Conservation (phyloP, 805 yeast genomes). For the Metschnikowia reukaufii region DNA sequence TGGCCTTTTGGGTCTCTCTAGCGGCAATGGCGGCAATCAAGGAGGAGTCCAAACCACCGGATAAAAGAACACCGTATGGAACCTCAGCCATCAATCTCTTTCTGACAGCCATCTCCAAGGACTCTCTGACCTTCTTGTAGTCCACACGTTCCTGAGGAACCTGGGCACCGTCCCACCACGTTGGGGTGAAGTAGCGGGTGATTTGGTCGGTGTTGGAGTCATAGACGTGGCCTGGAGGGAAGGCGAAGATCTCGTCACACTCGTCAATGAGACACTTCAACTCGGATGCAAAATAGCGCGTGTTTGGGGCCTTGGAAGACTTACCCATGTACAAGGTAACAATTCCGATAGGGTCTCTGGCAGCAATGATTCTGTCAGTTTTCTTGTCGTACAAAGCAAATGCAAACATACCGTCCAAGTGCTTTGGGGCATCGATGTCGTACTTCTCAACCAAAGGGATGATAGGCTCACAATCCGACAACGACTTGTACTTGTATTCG, state of each 20-base stretch:
- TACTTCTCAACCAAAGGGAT: constrained; percentile 88
- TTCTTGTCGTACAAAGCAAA: constrained; percentile 85
- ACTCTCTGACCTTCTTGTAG: constrained; percentile 65
- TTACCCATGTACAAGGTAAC: constrained; percentile 96
- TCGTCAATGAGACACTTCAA: constrained; percentile 91
- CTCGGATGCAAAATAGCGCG: constrained; percentile 91
- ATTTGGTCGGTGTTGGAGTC: constrained; percentile 86
- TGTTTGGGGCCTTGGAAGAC: constrained; percentile 61
- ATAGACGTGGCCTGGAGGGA: constrained; percentile 98
- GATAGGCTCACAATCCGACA: constrained; percentile 96
- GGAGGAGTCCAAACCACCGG: constrained; percentile 97
- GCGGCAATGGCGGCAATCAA: constrained; percentile 97
- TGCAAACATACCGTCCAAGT: constrained; percentile 98
- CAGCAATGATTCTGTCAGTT: constrained; percentile 87
- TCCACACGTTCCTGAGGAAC: constrained; percentile 80
- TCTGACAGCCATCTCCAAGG: constrained; percentile 92
- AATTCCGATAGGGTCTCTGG: constrained; percentile 98
- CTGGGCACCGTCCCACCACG: constrained; percentile 86
- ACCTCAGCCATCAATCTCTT: constrained; percentile 99
- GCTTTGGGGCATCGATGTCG: constrained; percentile 85
- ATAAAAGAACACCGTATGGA: constrained; percentile 94
- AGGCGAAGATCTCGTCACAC: constrained; percentile 88
- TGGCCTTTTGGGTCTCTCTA: constrained; percentile 85
- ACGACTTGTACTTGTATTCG: constrained; percentile 77
- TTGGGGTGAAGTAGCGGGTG: constrained; percentile 86